A percentile compares a stretch with the other conserved stretches of the same genome.
phyloP scores from a whole-genome alignment of 106 monocot genomes.

The Xerophyta viscosa region DNA sequence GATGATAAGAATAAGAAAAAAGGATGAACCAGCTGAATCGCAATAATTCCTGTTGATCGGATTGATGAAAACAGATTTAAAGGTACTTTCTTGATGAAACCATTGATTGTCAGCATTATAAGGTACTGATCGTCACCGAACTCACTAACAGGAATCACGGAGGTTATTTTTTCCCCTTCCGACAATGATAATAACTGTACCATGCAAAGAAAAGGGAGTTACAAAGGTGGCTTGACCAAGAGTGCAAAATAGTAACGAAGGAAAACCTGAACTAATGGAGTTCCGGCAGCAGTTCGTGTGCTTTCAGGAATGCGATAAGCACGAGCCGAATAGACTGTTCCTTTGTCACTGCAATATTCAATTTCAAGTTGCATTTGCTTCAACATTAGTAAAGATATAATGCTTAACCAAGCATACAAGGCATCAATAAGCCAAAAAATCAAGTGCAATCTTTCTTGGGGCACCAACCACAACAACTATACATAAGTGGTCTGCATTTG shows the following conservation, averaged over 20 bases:
- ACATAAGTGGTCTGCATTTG: no score
- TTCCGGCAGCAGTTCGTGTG: slow-evolving; percentile 83
- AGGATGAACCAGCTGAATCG: slow-evolving; percentile 84
- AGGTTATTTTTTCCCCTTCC: slow-evolving; percentile 93
- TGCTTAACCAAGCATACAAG: no score
- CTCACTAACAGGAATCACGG: slow-evolving; percentile 92
- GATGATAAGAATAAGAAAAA: neutral
- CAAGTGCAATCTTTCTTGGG: no score
- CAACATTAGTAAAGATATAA: no score
- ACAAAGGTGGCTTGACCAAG: neutral
- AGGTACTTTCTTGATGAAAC: slow-evolving; percentile 95
- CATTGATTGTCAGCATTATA: slow-evolving; percentile 80
- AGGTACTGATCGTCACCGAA: slow-evolving; percentile 83
- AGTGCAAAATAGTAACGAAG: neutral
- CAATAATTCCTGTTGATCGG: slow-evolving; percentile 83
- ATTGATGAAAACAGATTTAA: slow-evolving; percentile 90
- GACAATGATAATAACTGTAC: slow-evolving; percentile 72
- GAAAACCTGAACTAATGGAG: slow-evolving; percentile 77
- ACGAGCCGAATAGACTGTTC: slow-evolving; percentile 90
- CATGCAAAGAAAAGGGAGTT: no score
- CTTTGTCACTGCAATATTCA: slow-evolving; percentile 65
- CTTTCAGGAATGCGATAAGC: slow-evolving; percentile 95
- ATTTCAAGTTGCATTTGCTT: neutral
- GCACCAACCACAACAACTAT: no score
- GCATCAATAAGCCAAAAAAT: no score